Evolutionary conservation across 768 basidiomycete genomes (phyloP), one percentile per base, ranked within the genome.

Genomic region (Gautieria morchelliformis): DNA sequence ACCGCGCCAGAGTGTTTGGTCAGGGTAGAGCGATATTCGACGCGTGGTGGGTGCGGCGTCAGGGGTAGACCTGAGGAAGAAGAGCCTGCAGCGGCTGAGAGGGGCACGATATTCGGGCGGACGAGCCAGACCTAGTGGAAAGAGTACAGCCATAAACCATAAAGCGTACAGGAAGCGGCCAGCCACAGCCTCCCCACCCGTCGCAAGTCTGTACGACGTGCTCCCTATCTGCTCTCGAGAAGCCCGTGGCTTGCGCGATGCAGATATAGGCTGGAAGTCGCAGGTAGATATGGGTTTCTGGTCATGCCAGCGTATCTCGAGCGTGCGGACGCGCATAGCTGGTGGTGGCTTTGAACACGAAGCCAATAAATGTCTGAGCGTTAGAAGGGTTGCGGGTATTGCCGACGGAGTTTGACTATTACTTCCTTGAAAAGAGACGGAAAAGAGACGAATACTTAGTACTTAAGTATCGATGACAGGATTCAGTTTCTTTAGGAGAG

Each of bases 221-320:
- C 76, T 74, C 10, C 80, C 78, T 61, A 75, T 74, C 61, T 82
- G 78, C 14, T 53, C 55, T 20, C 65, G 65, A n/a, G 63, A 55
- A 3, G 86, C 85, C 71, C 86, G 82, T 73, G 87, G 84, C 70
- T 84, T 87, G 76, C 88, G 89, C 76, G 78, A 89, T 64, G 22
- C 32, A 2, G 87, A 74, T 33, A 84, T 67, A 19, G 91, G 86
- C 68, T 98, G 96, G 67, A 96, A 96, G 76, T 99, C 96, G 70
- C 90, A 92, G 14, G 93, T 90, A 44, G 92, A 94, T 71, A 99
- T 94, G 46, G 93, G 93, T 66, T 91, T 91, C 69, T 80, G 84
- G 75, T 93, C 93, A 77, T 96, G 93, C 93, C 93, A 96, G 62
- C 93, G 81, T 67, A 96, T 96, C 74, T 94, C 93, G 45, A 94